Evolutionary conservation across 345 rosid genomes (phyloP), one percentile per base, ranked within the genome.

Genomic region (Moricandia arvensis): DNA sequence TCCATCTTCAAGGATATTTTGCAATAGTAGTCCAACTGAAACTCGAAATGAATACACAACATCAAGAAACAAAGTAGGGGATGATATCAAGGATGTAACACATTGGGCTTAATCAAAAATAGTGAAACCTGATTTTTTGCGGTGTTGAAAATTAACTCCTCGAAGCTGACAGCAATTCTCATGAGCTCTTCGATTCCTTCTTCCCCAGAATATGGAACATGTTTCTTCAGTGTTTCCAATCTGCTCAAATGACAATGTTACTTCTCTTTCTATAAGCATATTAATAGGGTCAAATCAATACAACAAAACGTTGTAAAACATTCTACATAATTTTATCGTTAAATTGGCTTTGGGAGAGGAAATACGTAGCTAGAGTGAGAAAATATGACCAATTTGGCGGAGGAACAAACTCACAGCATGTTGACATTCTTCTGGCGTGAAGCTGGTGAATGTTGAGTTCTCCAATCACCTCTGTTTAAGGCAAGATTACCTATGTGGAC

Each of bases 1-100:
- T 84, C 80, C 95, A 93, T 86, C 88, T 88, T 89, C 79, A 84
- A 21, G 9, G 95, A 88, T 79, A 93, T 86, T 76, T 83, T 90
- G 75, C 82, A 78, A 29, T 86, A 68, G 81, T 89, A 93, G 75
- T 93, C 95, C 7, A 74, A 17, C 98, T 93, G 82, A 55, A 82
- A 79, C 27, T 33, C 71, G 69, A 13, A 38, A 71, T 34, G 15
- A 55, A 24, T 51, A 62, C 30, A 57, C 60, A 24, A 26, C 33
- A 24, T 57, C 27, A 53, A 5, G 12, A 24, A 57, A 8, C 0
- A 24, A 11, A 57, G 3, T 4, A 26, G 4, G 47, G 8, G 12
- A 17, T 57, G 59, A 31, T 43, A 18, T 34, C 54, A 64, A 57
- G 33, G 68, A 55, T 4, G 17, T 16, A 16, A 43, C 12, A 70